Evolutionary conservation across 73 alveolate species (phyloP).

Genomic region (Paramecium pentaurelia): DNA sequence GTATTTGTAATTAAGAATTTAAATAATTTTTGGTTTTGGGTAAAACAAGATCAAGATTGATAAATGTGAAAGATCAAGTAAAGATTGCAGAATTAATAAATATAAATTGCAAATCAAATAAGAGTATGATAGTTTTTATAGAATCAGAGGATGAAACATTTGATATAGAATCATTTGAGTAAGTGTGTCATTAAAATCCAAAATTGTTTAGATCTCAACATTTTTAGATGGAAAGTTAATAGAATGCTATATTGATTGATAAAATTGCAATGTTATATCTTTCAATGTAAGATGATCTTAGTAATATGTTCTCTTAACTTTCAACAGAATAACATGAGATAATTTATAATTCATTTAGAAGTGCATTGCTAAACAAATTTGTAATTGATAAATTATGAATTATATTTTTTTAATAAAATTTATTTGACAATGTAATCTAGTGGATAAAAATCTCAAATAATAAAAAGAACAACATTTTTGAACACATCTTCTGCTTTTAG

Average conservation of each 20-base stretch:
- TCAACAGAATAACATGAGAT: neutral
- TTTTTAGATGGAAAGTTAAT: neutral
- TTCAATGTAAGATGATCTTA: neutral
- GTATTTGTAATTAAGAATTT: neutral
- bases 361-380: neutral
- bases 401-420: neutral
- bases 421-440: neutral
- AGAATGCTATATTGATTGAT: neutral
- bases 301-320: neutral
- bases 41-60: neutral
- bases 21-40: neutral
- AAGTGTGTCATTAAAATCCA: neutral
- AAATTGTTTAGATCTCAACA: neutral
- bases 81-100: neutral
- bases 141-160: neutral
- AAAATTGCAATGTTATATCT: neutral
- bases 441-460: neutral
- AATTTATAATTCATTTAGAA: neutral
- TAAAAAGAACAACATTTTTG: neutral
- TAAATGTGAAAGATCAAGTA: neutral
- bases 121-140: neutral
- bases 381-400: neutral
- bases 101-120: neutral
- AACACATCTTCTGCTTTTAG: neutral
- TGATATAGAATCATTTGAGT: neutral